phyloP scores from a whole-genome alignment of 148 eudicot genomes.

The Fagopyrum homotropicum region DNA sequence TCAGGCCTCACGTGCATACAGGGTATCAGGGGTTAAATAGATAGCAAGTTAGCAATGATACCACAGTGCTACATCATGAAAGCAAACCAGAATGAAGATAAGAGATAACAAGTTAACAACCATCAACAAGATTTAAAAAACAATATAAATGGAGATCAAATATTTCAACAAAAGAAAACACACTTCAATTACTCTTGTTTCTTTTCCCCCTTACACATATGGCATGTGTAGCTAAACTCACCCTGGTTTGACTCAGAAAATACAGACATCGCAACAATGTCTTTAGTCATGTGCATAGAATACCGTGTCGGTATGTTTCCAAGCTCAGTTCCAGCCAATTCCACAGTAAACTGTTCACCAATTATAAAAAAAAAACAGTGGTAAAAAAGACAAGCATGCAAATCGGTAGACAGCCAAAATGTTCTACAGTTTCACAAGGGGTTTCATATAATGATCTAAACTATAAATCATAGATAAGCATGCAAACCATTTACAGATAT shows the following conservation, averaged over 20 bases:
- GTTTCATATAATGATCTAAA: no score
- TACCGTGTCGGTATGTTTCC: slow-evolving; percentile 59
- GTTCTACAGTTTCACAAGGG: no score
- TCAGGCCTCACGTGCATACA: no score
- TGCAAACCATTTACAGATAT: no score
- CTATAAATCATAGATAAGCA: no score
- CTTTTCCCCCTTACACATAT: background rate
- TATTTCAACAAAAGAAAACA: background rate
- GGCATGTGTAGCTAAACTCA: slow-evolving; percentile 17
- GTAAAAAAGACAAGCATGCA: background rate
- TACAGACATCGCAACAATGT: slow-evolving; percentile 72
- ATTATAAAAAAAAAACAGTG: slow-evolving; percentile 21
- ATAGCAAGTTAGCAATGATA: background rate
- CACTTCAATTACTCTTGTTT: background rate
- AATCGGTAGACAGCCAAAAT: background rate
- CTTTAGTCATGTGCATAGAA: slow-evolving; percentile 67
- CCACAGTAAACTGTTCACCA: slow-evolving; percentile 74
- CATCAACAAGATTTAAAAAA: background rate
- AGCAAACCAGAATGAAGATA: background rate
- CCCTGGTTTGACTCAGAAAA: slow-evolving; percentile 75
- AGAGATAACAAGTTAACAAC: background rate
- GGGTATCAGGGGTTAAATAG: no score
- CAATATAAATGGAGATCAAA: background rate
- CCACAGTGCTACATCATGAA: background rate
- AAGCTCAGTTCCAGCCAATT: slow-evolving; percentile 50